phyloP scores from a whole-genome alignment of 2,329 filamentous ascomycete genomes.

The Fusarium sp. region DNA sequence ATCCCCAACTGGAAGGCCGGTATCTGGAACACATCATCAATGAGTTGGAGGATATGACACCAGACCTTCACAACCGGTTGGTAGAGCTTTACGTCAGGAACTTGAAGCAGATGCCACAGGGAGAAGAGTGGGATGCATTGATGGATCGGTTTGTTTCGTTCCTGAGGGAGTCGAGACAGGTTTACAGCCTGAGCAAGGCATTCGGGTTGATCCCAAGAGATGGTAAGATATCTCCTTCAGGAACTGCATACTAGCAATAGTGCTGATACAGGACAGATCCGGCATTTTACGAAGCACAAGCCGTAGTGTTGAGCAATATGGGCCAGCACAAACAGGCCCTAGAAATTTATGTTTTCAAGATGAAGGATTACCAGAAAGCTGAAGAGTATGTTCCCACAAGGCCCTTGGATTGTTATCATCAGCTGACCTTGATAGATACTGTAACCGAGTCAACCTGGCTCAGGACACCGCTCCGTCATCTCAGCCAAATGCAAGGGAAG shows the following conservation, averaged over 20 bases:
- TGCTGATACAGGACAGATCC: conserved; percentile 71
- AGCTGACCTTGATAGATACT: conserved; percentile 73
- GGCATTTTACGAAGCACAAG: conserved; percentile 89
- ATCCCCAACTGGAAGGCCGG: conserved; percentile 79
- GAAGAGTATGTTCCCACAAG: conserved; percentile 79
- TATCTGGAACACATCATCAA: conserved; percentile 94
- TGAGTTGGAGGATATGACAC: conserved; percentile 87
- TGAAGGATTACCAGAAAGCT: conserved; percentile 88
- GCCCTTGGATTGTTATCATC: neutral
- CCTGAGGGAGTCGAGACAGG: conserved; percentile 79
- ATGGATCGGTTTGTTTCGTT: conserved; percentile 81
- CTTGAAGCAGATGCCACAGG: conserved; percentile 59
- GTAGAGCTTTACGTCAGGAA: conserved; percentile 80
- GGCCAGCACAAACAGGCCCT: conserved; percentile 94
- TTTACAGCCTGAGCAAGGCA: conserved; percentile 84
- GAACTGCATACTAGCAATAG: neutral
- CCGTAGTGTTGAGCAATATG: conserved; percentile 94
- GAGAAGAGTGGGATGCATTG: conserved; percentile 69
- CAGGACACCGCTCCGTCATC: conserved; percentile 63
- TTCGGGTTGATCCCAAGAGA: conserved; percentile 85
- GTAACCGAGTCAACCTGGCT: conserved; percentile 84
- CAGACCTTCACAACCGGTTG: conserved; percentile 89
- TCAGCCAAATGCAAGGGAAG: conserved; percentile 52
- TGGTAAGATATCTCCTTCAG: conserved; percentile 66
- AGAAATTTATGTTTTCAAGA: conserved; percentile 97